Base-by-base conservation (phyloP, 495 filamentous ascomycete species). In the Neurospora cerealis region DNA sequence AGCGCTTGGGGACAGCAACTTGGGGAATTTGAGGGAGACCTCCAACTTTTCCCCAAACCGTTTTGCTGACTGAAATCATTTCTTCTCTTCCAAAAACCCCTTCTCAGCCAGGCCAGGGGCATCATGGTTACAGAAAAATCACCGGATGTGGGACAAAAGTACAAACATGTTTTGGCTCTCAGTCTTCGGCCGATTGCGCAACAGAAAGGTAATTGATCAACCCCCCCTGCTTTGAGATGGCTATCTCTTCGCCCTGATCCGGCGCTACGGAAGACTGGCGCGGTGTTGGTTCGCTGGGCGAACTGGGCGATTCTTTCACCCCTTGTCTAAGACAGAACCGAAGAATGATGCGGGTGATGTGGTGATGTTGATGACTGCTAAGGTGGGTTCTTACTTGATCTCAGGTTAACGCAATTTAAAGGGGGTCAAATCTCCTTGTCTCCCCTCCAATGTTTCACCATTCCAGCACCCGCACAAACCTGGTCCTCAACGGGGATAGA, bases 361-460 rank as follows among this genome's bases (percentile, higher is more conserved):
- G 37, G 70, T 38, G 62, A 69, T 19, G 66, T 7, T 66, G 48
- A 15, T 60, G 5, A 69, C 70, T 76, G 74, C 78, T 73, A 79
- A 79, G 76, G 74, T 74, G 78, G 72, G 74, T 73, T 66, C 76
- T 77, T 73, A 62, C 72, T 71, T 72, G 76, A 74, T 71, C 75
- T 75, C 74, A 70, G 70, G 71, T 71, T 39, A 37, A 73, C 15
- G 48, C 72, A 46, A 44, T 44, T n/a, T 37, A 72, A 72, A 21
- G 21, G 42, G 44, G 44, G 71, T 17, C 54, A 32, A 66, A 66
- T 66, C 54, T 66, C 54, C 28, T 19, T 34, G 54, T 66, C 13
- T 66, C 28, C 54, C 28, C 54, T 66, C 54, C 28, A 34, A 19
- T 19, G 54, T 66, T 66, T 66, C 54, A 66, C 54, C 54, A 66